A percentile compares a stretch with the other conserved stretches of the same genome.
Conservation (phyloP, 2,329 filamentous ascomycete species). For the Pseudogymnoascus sp. region DNA sequence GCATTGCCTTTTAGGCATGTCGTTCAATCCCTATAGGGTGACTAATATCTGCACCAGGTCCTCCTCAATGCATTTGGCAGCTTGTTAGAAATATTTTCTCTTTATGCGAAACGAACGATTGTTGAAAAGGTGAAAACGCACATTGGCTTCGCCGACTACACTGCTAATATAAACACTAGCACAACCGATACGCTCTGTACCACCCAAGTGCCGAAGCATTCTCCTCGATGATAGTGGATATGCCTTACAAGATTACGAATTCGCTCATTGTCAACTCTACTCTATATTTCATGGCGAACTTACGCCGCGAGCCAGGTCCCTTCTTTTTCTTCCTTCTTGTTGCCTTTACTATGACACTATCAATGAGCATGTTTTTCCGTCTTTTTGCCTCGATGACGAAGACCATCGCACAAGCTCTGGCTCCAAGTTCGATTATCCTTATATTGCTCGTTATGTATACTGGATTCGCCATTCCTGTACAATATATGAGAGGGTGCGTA, state of each 20-base stretch:
- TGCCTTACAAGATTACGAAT: conserved; percentile 73
- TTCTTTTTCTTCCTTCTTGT: conserved; percentile 71
- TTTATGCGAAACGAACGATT: conserved; percentile 33
- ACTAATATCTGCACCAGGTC: neutral
- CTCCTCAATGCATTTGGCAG: conserved; percentile 12
- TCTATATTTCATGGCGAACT: conserved; percentile 79
- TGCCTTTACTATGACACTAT: conserved; percentile 27
- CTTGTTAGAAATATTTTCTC: conserved; percentile 21
- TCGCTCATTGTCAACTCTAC: conserved; percentile 68
- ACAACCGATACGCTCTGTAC: conserved; percentile 79
- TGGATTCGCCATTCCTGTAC: conserved; percentile 42
- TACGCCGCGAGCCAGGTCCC: conserved; percentile 33
- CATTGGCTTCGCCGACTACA: neutral
- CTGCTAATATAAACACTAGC: conserved; percentile 39
- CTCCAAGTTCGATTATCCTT: conserved; percentile 53
- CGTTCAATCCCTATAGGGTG: conserved; percentile 33
- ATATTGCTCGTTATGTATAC: conserved; percentile 49
- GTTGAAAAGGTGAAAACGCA: conserved; percentile 31
- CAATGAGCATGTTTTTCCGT: conserved; percentile 80
- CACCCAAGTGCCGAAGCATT: conserved; percentile 84
- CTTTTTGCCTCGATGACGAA: conserved; percentile 69
- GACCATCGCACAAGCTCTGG: conserved; percentile 61
- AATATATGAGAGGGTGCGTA: conserved; percentile 6
- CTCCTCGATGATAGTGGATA: conserved; percentile 74
- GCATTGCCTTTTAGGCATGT: conserved; percentile 26